Base-by-base conservation (phyloP, 345 rosid genomes). In the Citrus medica region DNA sequence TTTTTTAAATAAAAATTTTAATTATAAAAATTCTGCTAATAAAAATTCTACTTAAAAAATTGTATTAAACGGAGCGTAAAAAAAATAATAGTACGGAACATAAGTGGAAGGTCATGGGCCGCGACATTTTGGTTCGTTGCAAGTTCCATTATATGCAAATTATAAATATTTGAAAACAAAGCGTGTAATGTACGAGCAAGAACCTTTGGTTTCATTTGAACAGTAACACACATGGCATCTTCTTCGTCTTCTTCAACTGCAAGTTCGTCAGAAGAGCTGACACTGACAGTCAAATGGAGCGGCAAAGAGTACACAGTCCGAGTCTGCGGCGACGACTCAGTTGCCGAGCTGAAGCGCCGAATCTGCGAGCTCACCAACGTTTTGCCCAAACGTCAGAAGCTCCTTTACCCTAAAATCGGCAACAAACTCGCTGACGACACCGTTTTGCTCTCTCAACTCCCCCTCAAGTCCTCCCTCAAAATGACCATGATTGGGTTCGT, bases 401-500 rank as follows among this genome's bases (percentile, higher is more conserved):
- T 96, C 79, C 94, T 96, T 51, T 96, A 92, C 81, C 98, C 99
- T 8, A 94, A 96, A 84, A 84, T 90, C 77, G 97, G 95, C 56
- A 89, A 92, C 77, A 94, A 88, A 78, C 95, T 96, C 80, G 85
- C 98, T 63, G 97, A 94, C 55, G 97, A 91, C 69, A 76, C 92
- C 53, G 76, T 90, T 60, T 73, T 96, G 79, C 92, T 96, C 82
- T 92, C 93, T 51, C 85, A 88, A 61, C 79, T 96, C 27, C 92
- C 97, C 32, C 94, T 93, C 79, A 96, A 96, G 79, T 79, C 97
- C 67, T 89, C 97, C 9, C 88, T 91, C 77, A 96, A 96, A 87
- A 96, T 96, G 97, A 96, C 97, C 66, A 96, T 93, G 97, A 96
- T 92, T 76, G 97, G 98, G 98, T 92, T 76, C 48, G 55, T 63